These are phyloP conservation scores for Boletellus ananas DNA, from an alignment of 768 basidiomycete species.

Conservation along the genomic window DNA sequence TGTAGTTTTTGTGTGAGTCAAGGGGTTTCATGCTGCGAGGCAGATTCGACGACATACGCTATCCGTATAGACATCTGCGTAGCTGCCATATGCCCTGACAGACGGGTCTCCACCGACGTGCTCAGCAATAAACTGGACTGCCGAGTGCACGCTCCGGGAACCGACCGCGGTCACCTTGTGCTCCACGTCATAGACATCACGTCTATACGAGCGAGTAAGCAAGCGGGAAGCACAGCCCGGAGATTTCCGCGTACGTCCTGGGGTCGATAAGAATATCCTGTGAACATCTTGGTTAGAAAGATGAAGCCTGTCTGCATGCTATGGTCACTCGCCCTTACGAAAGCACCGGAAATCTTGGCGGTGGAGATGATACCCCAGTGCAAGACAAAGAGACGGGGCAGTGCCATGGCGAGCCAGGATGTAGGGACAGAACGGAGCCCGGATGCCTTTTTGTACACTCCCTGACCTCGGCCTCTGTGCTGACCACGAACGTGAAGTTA, in stretches of 20 bases:
- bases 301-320: not conserved
- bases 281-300: constrained; percentile 1
- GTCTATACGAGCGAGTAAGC: constrained; percentile 37
- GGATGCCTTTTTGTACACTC: not conserved
- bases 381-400: constrained; percentile 41
- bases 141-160: constrained; percentile 66
- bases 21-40: not conserved
- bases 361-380: constrained; percentile 90
- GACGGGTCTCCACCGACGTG: constrained; percentile 46
- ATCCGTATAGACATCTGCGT: constrained; percentile 71
- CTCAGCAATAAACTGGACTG: constrained; percentile 61
- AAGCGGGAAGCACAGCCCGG: not conserved
- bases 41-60: constrained; percentile 39
- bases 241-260: constrained; percentile 48
- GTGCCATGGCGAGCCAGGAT: constrained; percentile 11
- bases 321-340: constrained; percentile 55
- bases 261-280: constrained; percentile 79
- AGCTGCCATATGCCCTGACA: constrained; percentile 69
- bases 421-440: constrained; percentile 1
- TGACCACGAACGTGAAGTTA: constrained; percentile 1
- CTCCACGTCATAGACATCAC: constrained; percentile 57
- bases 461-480: not conserved
- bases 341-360: constrained; percentile 63
- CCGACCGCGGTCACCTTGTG: constrained; percentile 76
- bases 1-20: constrained; percentile 1